Conservation (phyloP, 257 asterid species). For the Datura wrightii region DNA sequence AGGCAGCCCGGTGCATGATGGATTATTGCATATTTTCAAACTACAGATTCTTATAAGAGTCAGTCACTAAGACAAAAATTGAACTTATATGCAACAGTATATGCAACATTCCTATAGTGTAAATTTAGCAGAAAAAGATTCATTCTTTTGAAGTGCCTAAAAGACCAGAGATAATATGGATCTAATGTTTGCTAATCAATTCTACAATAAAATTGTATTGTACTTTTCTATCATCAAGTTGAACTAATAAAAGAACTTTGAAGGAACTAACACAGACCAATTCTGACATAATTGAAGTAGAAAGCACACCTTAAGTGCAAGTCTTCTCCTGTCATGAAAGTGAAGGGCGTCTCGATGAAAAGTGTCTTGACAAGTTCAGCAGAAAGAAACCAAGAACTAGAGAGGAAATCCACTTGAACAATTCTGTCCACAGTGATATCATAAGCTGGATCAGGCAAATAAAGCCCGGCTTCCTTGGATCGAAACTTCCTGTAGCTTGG, state of each 20-base stretch:
- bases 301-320: constrained; percentile 76
- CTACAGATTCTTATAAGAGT: too few relatives aligned
- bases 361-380: constrained; percentile 84
- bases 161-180: too few relatives aligned
- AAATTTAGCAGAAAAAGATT: too few relatives aligned
- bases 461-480: constrained; percentile 91
- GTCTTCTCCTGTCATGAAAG: constrained; percentile 94
- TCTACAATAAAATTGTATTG: not conserved
- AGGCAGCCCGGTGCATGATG: too few relatives aligned
- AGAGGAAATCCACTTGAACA: constrained; percentile 91
- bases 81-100: too few relatives aligned
- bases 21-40: too few relatives aligned
- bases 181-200: too few relatives aligned
- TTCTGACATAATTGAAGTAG: not conserved
- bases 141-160: too few relatives aligned
- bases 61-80: too few relatives aligned
- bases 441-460: constrained; percentile 97
- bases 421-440: constrained; percentile 71
- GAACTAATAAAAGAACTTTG: not conserved
- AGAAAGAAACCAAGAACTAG: constrained; percentile 95
- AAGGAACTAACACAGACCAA: not conserved
- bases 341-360: constrained; percentile 84
- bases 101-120: too few relatives aligned
- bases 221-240: not conserved
- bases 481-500: constrained; percentile 90